phyloP scores from a whole-genome alignment of 768 basidiomycete genomes.

The Macrolepiota fuliginosa region DNA sequence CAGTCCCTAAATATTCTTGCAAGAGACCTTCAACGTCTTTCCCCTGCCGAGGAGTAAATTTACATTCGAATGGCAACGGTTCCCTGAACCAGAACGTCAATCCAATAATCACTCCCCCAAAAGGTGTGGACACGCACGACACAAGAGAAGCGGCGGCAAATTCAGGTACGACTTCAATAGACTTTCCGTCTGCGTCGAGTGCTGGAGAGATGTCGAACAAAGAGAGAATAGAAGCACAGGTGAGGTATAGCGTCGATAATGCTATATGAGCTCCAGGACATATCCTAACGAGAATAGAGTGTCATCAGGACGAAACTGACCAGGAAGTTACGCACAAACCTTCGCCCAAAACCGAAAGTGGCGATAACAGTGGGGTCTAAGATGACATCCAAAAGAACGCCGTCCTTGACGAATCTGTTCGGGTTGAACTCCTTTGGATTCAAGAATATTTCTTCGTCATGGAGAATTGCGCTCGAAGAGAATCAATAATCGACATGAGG shows the following conservation, averaged over 20 bases:
- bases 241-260: conserved; percentile 17
- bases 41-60: neutral
- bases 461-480: conserved; percentile 23
- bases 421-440: conserved; percentile 31
- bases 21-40: neutral
- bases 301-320: neutral
- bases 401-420: conserved; percentile 24
- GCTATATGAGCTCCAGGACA: conserved; percentile 24
- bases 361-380: conserved; percentile 8
- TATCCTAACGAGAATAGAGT: conserved; percentile 11
- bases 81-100: neutral
- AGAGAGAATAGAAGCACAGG: conserved; percentile 17
- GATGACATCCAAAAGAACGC: conserved; percentile 1
- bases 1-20: neutral
- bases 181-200: conserved; percentile 18
- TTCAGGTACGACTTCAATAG: conserved; percentile 10
- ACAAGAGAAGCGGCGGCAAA: neutral
- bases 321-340: conserved; percentile 1
- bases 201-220: conserved; percentile 19
- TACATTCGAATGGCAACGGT: neutral
- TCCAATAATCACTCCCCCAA: neutral
- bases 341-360: conserved; percentile 20
- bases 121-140: neutral
- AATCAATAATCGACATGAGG: neutral
- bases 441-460: conserved; percentile 28